phyloP scores from a whole-genome alignment of 2,329 filamentous ascomycete genomes.

The Aspergillus clavatus region DNA sequence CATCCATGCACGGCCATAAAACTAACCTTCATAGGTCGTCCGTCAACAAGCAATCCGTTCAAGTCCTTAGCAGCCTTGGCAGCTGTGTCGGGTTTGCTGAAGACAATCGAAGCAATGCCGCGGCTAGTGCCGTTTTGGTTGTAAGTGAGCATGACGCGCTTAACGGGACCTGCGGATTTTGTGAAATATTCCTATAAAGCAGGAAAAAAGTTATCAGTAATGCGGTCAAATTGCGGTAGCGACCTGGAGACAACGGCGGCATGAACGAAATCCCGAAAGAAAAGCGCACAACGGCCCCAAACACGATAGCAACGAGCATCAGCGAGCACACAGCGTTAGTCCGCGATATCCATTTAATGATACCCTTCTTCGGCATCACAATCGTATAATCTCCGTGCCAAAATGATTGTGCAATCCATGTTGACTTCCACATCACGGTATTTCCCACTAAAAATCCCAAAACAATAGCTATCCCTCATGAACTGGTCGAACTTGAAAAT shows the following conservation, averaged over 20 bases:
- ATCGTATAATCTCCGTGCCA: background rate
- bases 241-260: constrained; percentile 20
- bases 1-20: background rate
- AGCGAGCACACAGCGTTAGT: constrained; percentile 57
- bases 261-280: constrained; percentile 23
- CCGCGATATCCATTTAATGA: no score
- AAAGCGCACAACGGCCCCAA: constrained; percentile 21
- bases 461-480: background rate
- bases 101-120: constrained; percentile 85
- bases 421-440: background rate
- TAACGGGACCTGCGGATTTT: constrained; percentile 82
- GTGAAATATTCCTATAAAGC: constrained; percentile 88
- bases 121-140: constrained; percentile 87
- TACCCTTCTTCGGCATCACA: background rate
- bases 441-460: background rate
- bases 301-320: constrained; percentile 39
- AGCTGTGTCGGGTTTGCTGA: constrained; percentile 74
- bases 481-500: no score
- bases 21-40: constrained; percentile 81
- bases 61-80: constrained; percentile 76
- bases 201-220: constrained; percentile 45
- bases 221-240: constrained; percentile 23
- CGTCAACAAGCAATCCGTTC: constrained; percentile 87
- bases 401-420: background rate
- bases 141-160: constrained; percentile 86